A percentile compares a stretch with the other conserved stretches of the same genome.
Conservation (phyloP, 768 basidiomycete species). For the Tulasnella sp. region DNA sequence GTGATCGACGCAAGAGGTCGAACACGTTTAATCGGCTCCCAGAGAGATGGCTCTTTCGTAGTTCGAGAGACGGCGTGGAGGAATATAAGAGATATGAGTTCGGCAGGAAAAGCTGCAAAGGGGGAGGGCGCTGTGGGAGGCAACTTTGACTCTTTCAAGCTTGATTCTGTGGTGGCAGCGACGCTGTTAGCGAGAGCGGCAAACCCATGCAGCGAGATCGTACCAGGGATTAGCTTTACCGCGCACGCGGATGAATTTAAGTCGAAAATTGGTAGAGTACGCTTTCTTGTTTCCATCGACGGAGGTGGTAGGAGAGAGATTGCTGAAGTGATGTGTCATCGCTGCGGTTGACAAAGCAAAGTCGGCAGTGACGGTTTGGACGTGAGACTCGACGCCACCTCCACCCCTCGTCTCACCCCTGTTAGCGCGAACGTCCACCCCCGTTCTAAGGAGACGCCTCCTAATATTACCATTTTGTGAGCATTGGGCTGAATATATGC, state of each 20-base stretch:
- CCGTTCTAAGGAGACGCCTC: too few species aligned
- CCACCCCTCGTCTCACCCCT: neutral
- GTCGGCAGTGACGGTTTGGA: neutral
- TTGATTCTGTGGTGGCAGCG: neutral
- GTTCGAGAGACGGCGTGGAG: neutral
- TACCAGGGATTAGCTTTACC: neutral
- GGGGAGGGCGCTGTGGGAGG: neutral
- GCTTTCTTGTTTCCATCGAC: neutral
- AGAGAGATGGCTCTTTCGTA: neutral
- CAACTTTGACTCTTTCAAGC: neutral
- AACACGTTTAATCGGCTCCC: constrained; percentile 1
- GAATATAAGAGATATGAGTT: neutral
- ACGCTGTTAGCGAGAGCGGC: neutral
- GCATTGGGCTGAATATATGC: too few species aligned
- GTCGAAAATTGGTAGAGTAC: neutral
- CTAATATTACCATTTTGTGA: too few species aligned
- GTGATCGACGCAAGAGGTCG: neutral
- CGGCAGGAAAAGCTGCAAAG: neutral
- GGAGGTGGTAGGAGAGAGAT: neutral
- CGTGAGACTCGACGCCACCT: neutral
- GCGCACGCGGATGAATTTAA: neutral
- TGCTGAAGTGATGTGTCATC: neutral
- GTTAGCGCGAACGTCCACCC: neutral
- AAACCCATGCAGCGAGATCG: neutral
- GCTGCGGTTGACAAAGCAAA: neutral